phyloP scores from a whole-genome alignment of 495 filamentous ascomycete species.

The Neurospora sublineolata region DNA sequence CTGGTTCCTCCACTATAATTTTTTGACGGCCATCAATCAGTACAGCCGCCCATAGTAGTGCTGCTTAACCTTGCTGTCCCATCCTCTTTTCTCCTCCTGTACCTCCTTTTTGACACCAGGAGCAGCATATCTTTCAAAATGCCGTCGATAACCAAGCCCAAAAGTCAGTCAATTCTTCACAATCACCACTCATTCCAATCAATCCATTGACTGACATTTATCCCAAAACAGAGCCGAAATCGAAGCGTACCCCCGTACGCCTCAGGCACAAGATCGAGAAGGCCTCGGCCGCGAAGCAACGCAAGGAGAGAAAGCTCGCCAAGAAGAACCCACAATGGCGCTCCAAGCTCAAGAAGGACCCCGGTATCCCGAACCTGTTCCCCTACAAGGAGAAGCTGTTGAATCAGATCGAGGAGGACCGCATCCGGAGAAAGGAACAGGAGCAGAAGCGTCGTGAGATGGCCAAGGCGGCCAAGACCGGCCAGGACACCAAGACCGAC shows the following conservation, averaged over 20 bases:
- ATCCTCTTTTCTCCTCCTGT: background rate
- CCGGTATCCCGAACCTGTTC: constrained; percentile 93
- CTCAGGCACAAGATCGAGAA: constrained; percentile 95
- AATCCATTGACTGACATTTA: background rate
- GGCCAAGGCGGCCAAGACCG: constrained; percentile 50
- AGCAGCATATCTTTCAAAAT: constrained; percentile 15
- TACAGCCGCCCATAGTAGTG: background rate
- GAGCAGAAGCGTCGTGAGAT: constrained; percentile 55
- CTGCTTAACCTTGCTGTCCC: background rate
- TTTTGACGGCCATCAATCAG: constrained; percentile 11
- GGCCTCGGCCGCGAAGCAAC: constrained; percentile 77
- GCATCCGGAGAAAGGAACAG: constrained; percentile 70
- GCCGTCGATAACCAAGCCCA: constrained; percentile 41
- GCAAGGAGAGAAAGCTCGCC: constrained; percentile 73
- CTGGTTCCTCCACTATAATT: constrained; percentile 18
- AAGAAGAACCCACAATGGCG: constrained; percentile 97
- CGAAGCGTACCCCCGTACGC: constrained; percentile 81
- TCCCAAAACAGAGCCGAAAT: constrained; percentile 62
- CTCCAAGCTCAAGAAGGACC: constrained; percentile 88
- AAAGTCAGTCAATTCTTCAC: constrained; percentile 27
- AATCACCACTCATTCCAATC: background rate
- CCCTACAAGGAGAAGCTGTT: constrained; percentile 95
- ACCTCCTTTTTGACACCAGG: background rate
- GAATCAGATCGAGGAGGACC: constrained; percentile 83
- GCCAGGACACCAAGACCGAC: constrained; percentile 26